Evolutionary conservation across 805 yeast genomes (phyloP).

Genomic region (Peterozyma toletana): DNA sequence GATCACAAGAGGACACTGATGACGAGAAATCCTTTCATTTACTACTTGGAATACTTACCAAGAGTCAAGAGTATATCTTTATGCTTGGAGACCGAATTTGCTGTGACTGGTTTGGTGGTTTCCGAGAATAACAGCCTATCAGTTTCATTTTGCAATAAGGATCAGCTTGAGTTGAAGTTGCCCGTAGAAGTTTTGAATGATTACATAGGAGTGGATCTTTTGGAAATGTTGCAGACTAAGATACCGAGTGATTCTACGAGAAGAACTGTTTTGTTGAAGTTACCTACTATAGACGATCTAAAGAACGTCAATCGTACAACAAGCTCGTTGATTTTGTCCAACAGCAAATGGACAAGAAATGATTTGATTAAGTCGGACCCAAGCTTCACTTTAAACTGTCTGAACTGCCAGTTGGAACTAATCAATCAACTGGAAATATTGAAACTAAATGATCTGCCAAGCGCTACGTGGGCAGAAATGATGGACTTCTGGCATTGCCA

Average conservation of each 20-base stretch:
- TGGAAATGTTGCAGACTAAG: conserved; percentile 1
- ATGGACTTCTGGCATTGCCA: conserved; percentile 99
- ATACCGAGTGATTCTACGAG: conserved; percentile 1
- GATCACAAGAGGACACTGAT: background rate
- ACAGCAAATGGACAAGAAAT: background rate
- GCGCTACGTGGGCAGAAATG: conserved; percentile 89
- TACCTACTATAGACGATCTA: background rate
- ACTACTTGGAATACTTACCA: conserved; percentile 17
- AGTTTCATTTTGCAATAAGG: conserved; percentile 7
- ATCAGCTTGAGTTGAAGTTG: conserved; percentile 6
- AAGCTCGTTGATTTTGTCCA: background rate
- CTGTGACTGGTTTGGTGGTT: conserved; percentile 1
- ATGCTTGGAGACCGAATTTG: conserved; percentile 1
- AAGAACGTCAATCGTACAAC: no score
- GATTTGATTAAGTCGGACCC: background rate
- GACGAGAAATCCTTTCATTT: background rate
- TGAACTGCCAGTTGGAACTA: conserved; percentile 20
- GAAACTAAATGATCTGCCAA: conserved; percentile 63
- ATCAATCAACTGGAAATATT: conserved; percentile 23
- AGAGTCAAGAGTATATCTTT: conserved; percentile 14
- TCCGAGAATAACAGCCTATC: conserved; percentile 1
- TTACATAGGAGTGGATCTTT: background rate
- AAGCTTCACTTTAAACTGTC: conserved; percentile 19
- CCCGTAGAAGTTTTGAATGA: conserved; percentile 6
- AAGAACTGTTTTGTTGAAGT: background rate